Evolutionary conservation across 192 early-diverging fungal genomes (phyloP), one percentile per base, ranked within the genome.

Genomic region (Cetraspora pellucida): DNA sequence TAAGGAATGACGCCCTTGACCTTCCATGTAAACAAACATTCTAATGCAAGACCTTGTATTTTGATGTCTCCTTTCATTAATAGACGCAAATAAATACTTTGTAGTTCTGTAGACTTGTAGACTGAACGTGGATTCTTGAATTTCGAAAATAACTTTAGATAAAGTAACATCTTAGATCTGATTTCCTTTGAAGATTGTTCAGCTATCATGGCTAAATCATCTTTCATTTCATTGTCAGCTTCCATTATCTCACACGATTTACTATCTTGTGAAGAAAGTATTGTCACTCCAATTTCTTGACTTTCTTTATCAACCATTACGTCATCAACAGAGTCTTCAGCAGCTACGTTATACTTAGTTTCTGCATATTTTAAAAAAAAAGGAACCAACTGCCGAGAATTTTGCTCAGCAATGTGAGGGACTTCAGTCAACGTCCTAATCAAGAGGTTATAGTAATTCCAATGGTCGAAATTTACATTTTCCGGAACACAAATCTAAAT

Each of bases 21-120:
- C 74, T 93, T 92, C 94, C 95, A 99, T 0, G 91, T 87, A 44
- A 93, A 84, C 63, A 99, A 47, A 78, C 95, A 97, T 50, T 94
- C 91, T 1, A 99, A 83, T 3, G 96, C 93, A 3, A 86, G 77
- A 31, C 84, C 79, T 84, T 99, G 98, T 7, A 96, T 61, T 49
- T 87, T 84, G 17, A 81, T 84, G 82, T 98, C 96, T 66, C 94
- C 94, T 13, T 91, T 93, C 4, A 90, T 82, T 45, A 99, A 86
- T 30, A 98, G 79, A 23, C 89, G 85, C 72, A 96, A 79, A 66
- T 89, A 95, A 21, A 88, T 77, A n/a, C 82, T 77, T 61, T 91
- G 86, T 17, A 96, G 71, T 30, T 86, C 80, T 17, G 79, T 58
- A 16, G 86, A 74, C 52, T 89, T 83, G 74, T 85, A 83, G 1